These are phyloP conservation scores for Neofusicoccum parvum DNA, from an alignment of 2,329 filamentous ascomycete species.

Conservation along the genomic window DNA sequence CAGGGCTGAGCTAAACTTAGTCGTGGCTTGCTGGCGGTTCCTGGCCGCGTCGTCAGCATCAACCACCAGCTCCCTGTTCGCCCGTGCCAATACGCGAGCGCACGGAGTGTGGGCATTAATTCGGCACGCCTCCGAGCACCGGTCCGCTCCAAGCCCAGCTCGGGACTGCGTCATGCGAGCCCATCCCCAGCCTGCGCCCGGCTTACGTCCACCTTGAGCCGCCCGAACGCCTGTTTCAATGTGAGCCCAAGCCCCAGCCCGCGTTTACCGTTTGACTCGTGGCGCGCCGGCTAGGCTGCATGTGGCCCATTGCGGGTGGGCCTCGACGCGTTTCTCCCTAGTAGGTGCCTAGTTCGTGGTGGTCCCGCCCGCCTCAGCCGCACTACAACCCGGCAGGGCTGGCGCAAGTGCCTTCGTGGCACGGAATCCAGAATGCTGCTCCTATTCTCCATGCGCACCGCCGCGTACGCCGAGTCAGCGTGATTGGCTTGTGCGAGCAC, in stretches of 20 bases:
- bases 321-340: background rate
- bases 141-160: background rate
- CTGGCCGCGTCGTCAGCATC: slow-evolving; percentile 2
- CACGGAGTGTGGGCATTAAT: background rate
- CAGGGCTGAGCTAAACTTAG: slow-evolving; percentile 15
- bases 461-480: background rate
- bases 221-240: slow-evolving; percentile 1
- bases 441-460: background rate
- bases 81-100: background rate
- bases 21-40: background rate
- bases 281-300: background rate
- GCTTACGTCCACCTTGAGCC: background rate
- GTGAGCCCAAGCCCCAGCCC: background rate
- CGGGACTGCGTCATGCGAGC: slow-evolving; percentile 1
- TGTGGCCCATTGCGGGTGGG: background rate
- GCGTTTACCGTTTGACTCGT: background rate
- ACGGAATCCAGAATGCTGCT: background rate
- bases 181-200: too few species aligned
- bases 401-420: background rate
- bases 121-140: background rate
- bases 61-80: background rate
- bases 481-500: background rate
- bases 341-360: background rate
- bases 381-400: background rate
- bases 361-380: slow-evolving; percentile 1